phyloP scores from a whole-genome alignment of 2,329 filamentous ascomycete genomes.

The Cytospora chrysosperma region DNA sequence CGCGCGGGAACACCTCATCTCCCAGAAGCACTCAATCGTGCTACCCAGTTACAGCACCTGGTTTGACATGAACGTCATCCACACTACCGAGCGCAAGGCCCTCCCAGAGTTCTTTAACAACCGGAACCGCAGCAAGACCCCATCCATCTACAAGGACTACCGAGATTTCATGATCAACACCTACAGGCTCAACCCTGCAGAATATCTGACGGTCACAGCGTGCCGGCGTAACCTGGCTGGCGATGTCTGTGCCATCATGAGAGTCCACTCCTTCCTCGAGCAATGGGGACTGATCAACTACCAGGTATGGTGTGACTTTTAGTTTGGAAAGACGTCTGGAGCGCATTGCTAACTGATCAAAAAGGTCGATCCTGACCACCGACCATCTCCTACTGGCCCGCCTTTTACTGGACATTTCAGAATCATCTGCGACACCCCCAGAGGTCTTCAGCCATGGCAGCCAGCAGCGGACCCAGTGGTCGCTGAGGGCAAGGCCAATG shows the following conservation, averaged over 20 bases:
- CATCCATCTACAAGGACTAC: constrained; percentile 97
- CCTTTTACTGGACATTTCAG: constrained; percentile 98
- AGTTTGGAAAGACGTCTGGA: not conserved
- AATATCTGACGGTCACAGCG: constrained; percentile 95
- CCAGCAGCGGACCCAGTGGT: constrained; percentile 75
- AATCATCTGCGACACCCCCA: constrained; percentile 91
- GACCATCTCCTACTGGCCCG: constrained; percentile 91
- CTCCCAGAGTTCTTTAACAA: constrained; percentile 98
- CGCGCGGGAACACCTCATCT: constrained; percentile 86
- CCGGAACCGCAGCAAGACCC: constrained; percentile 96
- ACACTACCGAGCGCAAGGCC: constrained; percentile 89
- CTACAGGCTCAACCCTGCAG: constrained; percentile 90
- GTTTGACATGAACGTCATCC: constrained; percentile 97
- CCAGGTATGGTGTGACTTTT: constrained; percentile 76
- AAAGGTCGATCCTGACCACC: constrained; percentile 94
- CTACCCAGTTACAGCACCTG: constrained; percentile 96
- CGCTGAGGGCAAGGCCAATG: constrained; percentile 58
- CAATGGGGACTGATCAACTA: constrained; percentile 99
- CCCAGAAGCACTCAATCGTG: constrained; percentile 93
- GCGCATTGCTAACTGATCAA: not conserved
- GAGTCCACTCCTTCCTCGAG: constrained; percentile 95
- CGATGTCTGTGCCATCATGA: constrained; percentile 98
- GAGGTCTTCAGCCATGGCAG: constrained; percentile 92
- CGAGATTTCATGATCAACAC: constrained; percentile 99
- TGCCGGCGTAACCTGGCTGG: constrained; percentile 93